Percentiles rank a stretch among this genome's conserved stretches.
Evolutionary conservation across 805 yeast genomes (phyloP).

Genomic region (Kuraishia ogatae): DNA sequence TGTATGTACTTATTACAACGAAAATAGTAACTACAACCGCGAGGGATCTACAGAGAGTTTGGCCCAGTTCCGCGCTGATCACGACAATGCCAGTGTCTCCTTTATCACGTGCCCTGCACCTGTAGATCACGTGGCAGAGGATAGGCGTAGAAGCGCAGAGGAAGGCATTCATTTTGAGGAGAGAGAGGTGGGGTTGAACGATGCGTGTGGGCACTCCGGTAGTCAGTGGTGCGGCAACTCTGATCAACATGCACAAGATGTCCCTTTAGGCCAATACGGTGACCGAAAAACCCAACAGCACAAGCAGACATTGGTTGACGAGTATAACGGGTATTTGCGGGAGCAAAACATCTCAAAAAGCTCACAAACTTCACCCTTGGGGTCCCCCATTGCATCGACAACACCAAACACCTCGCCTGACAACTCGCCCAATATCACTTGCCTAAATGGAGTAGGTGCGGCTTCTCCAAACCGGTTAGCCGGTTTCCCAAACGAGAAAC

Average conservation of each 20-base stretch:
- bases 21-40: not conserved
- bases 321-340: too few relatives aligned
- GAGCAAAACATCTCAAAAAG: not conserved
- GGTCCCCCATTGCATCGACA: not conserved
- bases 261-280: too few relatives aligned
- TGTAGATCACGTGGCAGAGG: constrained; percentile 20
- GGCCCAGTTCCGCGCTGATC: not conserved
- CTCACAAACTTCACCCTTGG: not conserved
- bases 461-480: not conserved
- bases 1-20: not conserved
- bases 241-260: too few relatives aligned
- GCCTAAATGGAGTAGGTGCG: not conserved
- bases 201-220: not conserved
- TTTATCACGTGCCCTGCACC: constrained; percentile 20
- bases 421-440: not conserved
- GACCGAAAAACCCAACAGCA: too few relatives aligned
- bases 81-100: constrained; percentile 7
- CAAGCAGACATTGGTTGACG: too few relatives aligned
- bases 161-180: not conserved
- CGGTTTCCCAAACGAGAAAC: not conserved
- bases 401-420: not conserved
- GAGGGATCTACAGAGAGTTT: not conserved
- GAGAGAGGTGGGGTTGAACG: not conserved
- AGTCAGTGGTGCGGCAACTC: too few relatives aligned
- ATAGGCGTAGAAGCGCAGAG: not conserved